Evolutionary conservation across 768 basidiomycete genomes (phyloP).

Genomic region (Pulveroboletus ravenelii): DNA sequence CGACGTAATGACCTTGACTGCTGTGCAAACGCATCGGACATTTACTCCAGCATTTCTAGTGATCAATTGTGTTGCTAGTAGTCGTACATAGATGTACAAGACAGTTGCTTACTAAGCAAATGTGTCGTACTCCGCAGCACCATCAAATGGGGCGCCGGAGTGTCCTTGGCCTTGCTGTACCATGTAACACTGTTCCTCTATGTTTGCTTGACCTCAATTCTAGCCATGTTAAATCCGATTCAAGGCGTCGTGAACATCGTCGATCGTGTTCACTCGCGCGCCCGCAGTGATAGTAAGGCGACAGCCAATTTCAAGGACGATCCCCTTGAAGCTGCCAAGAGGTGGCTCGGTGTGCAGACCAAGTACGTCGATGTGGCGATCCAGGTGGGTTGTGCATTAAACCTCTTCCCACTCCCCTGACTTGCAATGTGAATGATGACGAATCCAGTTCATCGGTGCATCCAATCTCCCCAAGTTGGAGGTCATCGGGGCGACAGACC

Average conservation of each 20-base stretch:
- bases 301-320: constrained; percentile 22
- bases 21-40: too few species aligned
- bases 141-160: neutral
- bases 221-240: constrained; percentile 10
- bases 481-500: constrained; percentile 57
- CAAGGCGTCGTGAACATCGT: constrained; percentile 13
- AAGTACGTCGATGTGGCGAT: constrained; percentile 57
- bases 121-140: too few species aligned
- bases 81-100: too few species aligned
- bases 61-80: too few species aligned
- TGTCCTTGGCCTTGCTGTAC: neutral
- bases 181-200: neutral
- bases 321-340: constrained; percentile 28
- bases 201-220: neutral
- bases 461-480: constrained; percentile 67
- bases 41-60: too few species aligned
- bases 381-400: constrained; percentile 36
- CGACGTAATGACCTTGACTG: too few species aligned
- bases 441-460: constrained; percentile 62
- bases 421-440: constrained; percentile 1
- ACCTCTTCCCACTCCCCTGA: neutral
- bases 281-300: neutral
- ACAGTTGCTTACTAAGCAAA: too few species aligned
- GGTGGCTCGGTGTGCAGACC: constrained; percentile 32
- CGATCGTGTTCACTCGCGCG: constrained; percentile 5